These are phyloP conservation scores for Panaeolus cyanescens DNA, from an alignment of 768 basidiomycete genomes.

Conservation along the genomic window DNA sequence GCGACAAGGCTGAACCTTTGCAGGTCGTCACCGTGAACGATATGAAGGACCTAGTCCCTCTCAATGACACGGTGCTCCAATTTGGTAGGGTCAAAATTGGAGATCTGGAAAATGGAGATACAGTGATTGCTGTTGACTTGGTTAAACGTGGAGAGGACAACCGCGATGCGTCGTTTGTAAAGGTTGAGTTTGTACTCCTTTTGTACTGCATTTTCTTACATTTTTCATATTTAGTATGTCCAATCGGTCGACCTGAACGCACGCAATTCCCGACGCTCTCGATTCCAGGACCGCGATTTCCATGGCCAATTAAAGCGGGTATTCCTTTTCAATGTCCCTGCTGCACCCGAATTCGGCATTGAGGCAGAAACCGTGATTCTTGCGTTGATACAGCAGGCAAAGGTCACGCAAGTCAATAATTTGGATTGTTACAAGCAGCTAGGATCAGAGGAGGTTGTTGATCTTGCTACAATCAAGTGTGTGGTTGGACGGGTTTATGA, in stretches of 20 bases:
- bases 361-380: neutral
- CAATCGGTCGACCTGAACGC: neutral
- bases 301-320: neutral
- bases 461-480: slow-evolving; percentile 12
- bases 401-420: neutral
- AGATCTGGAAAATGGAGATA: no score
- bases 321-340: neutral
- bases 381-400: neutral
- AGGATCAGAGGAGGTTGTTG: neutral
- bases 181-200: no score
- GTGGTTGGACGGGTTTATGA: neutral
- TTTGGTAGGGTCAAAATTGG: no score
- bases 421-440: neutral
- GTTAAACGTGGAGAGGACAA: no score
- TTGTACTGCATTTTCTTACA: no score
- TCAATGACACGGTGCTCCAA: neutral
- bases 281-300: neutral
- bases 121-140: no score
- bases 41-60: neutral
- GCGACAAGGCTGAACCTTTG: no score
- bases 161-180: no score
- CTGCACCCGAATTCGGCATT: neutral
- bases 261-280: neutral
- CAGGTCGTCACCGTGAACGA: no score
- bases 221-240: neutral